Conservation (phyloP, 345 rosid species). For the Dovyalis caffra region DNA sequence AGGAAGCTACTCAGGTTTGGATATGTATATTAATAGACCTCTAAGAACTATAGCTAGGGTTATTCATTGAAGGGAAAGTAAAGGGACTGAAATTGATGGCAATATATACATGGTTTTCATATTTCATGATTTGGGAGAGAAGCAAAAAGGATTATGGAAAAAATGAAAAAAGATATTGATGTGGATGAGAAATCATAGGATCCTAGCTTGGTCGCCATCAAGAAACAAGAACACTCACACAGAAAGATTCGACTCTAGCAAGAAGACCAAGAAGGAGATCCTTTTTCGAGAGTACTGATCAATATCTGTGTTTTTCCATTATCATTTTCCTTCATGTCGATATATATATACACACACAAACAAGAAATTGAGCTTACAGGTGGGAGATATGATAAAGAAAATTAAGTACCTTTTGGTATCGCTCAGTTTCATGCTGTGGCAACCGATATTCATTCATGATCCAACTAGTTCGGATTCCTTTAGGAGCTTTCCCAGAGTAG, state of each 20-base stretch:
- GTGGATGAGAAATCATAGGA: not conserved
- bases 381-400: not conserved
- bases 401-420: conserved; percentile 73
- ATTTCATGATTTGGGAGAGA: conserved; percentile 2
- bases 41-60: not conserved
- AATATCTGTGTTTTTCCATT: too few relatives aligned
- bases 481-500: conserved; percentile 98
- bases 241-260: not conserved
- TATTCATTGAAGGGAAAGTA: not conserved
- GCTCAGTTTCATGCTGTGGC: conserved; percentile 92
- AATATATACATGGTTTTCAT: not conserved
- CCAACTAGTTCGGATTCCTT: conserved; percentile 96
- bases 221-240: not conserved
- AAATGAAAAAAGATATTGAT: not conserved
- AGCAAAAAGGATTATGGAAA: not conserved
- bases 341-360: too few relatives aligned
- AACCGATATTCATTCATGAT: conserved; percentile 99
- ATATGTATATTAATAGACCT: not conserved
- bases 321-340: too few relatives aligned
- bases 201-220: not conserved
- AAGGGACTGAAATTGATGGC: not conserved
- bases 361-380: too few relatives aligned
- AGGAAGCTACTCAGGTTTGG: not conserved
- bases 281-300: too few relatives aligned
- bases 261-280: not conserved